phyloP scores from a whole-genome alignment of 2,329 filamentous ascomycete genomes.

The Leptographium radiaticola region DNA sequence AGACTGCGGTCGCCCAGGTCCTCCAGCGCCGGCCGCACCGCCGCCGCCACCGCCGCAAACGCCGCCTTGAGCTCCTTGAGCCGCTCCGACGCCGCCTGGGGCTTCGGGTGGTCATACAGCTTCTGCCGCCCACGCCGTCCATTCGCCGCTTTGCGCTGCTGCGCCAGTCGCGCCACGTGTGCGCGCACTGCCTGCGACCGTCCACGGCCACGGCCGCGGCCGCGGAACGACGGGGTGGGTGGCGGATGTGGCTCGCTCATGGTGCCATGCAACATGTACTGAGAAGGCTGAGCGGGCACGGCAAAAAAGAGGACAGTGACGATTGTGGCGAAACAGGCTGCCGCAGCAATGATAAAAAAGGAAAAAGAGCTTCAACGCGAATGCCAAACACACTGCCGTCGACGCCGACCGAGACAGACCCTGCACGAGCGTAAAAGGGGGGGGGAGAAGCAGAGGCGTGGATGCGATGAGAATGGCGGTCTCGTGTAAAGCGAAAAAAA shows the following conservation, averaged over 20 bases:
- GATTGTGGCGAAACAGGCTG: neutral
- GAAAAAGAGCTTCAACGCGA: no score
- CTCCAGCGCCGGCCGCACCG: constrained; percentile 50
- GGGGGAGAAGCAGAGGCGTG: no score
- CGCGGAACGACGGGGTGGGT: constrained; percentile 10
- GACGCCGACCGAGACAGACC: no score
- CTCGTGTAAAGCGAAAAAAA: no score
- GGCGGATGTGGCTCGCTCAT: constrained; percentile 11
- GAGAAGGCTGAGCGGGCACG: neutral
- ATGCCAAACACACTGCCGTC: no score
- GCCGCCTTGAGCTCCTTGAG: constrained; percentile 53
- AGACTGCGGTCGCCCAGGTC: constrained; percentile 50
- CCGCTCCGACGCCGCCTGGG: constrained; percentile 47
- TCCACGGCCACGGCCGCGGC: constrained; percentile 21
- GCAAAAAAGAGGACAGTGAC: neutral
- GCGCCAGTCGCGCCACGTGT: constrained; percentile 15
- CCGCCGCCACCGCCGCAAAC: constrained; percentile 49
- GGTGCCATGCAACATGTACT: constrained; percentile 9
- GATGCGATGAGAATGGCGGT: no score
- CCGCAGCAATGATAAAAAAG: neutral
- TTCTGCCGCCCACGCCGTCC: constrained; percentile 39
- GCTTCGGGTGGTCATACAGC: constrained; percentile 38
- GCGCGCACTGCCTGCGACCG: constrained; percentile 17
- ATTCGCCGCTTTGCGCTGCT: constrained; percentile 22
- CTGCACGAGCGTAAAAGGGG: no score